A percentile compares a stretch with the other conserved stretches of the same genome.
Evolutionary conservation across 345 rosid species (phyloP).

Genomic region (Aegle marmelos): DNA sequence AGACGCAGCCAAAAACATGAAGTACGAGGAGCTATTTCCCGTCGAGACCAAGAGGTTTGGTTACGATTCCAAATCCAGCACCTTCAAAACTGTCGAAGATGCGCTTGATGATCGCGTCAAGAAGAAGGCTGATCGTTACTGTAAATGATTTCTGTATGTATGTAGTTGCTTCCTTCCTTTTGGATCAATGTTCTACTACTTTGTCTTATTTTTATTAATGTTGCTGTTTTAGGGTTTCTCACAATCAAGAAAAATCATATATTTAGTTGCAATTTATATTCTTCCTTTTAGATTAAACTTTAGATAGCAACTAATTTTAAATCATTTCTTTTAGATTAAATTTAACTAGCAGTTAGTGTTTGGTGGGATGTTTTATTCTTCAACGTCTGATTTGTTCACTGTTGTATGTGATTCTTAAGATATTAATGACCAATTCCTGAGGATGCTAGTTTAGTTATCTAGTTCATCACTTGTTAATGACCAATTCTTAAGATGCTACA

Average conservation of each 20-base stretch:
- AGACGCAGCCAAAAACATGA: constrained; percentile 80
- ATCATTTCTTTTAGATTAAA: background rate
- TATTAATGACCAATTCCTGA: background rate
- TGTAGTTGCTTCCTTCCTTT: background rate
- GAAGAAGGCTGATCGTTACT: constrained; percentile 96
- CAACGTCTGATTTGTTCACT: background rate
- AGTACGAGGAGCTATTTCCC: constrained; percentile 85
- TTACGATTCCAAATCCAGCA: constrained; percentile 52
- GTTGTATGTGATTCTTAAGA: background rate
- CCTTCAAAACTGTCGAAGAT: constrained; percentile 51
- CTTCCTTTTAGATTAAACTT: background rate
- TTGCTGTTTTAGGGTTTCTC: background rate
- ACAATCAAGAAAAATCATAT: background rate
- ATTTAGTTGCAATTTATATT: background rate
- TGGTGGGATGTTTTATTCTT: background rate
- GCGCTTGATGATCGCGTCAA: constrained; percentile 95
- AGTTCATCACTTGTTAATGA: background rate
- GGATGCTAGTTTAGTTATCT: background rate
- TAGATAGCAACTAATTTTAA: background rate
- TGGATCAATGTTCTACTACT: background rate
- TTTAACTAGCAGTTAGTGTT: background rate
- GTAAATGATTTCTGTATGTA: constrained; percentile 47
- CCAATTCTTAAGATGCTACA: too few species aligned
- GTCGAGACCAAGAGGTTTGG: constrained; percentile 84
- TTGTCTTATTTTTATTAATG: background rate